Conservation (phyloP, 352 stramenopile species). For the Globisporangium yorkense region DNA sequence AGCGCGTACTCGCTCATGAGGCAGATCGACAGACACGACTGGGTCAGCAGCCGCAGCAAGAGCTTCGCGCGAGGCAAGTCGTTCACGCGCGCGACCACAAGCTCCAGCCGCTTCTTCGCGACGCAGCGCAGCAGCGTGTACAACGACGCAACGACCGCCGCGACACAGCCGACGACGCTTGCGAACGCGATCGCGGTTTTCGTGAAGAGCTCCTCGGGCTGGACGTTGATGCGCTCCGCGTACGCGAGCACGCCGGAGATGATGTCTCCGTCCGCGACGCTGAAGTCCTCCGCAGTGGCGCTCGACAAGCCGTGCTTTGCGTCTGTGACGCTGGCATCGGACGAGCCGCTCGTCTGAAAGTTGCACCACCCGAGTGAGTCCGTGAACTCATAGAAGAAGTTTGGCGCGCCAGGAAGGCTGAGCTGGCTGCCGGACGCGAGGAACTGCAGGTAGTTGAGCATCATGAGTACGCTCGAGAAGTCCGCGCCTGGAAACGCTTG, state of each 20-base stretch:
- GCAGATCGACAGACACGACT: constrained; percentile 67
- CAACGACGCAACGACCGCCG: constrained; percentile 42
- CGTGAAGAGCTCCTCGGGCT: constrained; percentile 63
- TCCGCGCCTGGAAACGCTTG: constrained; percentile 32
- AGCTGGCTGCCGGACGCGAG: constrained; percentile 59
- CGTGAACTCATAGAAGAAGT: constrained; percentile 63
- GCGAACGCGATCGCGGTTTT: constrained; percentile 68
- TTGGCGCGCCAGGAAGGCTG: constrained; percentile 42
- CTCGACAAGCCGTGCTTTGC: constrained; percentile 18
- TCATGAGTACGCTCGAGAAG: constrained; percentile 45
- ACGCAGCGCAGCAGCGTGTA: constrained; percentile 49
- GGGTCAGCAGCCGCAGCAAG: constrained; percentile 56
- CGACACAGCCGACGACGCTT: constrained; percentile 51
- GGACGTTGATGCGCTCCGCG: constrained; percentile 51
- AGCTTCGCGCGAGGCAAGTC: constrained; percentile 64
- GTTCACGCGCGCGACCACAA: constrained; percentile 53
- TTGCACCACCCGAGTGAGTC: constrained; percentile 65
- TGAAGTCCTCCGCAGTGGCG: constrained; percentile 29
- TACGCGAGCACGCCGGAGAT: constrained; percentile 69
- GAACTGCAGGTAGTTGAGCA: constrained; percentile 75
- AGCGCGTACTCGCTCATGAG: constrained; percentile 77
- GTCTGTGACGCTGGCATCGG: neutral
- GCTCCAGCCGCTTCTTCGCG: constrained; percentile 38
- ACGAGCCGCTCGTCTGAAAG: constrained; percentile 23
- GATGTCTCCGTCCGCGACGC: constrained; percentile 63